Percentiles rank a stretch among this genome's conserved stretches.
These are phyloP conservation scores for Aspergillus oerlinghausenensis DNA, from an alignment of 2,329 filamentous ascomycete genomes.

Conservation along the genomic window DNA sequence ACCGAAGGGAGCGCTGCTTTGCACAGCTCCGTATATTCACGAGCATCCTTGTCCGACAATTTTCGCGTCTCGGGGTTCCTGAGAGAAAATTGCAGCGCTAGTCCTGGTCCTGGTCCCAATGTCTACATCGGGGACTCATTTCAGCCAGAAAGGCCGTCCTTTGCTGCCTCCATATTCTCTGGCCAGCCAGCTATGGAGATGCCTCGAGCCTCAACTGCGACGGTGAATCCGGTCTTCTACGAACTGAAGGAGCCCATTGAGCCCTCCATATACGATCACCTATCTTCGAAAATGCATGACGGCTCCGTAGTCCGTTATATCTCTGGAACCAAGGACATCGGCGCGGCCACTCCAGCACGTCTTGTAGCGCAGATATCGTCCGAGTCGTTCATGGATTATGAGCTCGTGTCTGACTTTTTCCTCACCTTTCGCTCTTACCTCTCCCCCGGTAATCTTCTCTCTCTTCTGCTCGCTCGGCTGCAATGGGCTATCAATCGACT, in stretches of 20 bases:
- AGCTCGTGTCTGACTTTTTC: constrained; percentile 95
- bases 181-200: constrained; percentile 30
- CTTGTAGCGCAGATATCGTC: constrained; percentile 96
- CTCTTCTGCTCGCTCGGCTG: constrained; percentile 78
- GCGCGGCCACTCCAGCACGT: constrained; percentile 82
- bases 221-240: constrained; percentile 40
- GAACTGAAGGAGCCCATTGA: constrained; percentile 59
- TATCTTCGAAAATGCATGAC: constrained; percentile 80
- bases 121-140: constrained; percentile 23
- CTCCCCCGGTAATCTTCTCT: constrained; percentile 68
- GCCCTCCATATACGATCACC: constrained; percentile 67
- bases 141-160: constrained; percentile 27
- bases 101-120: constrained; percentile 20
- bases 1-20: constrained; percentile 69
- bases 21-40: constrained; percentile 71
- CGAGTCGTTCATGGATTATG: constrained; percentile 91
- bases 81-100: constrained; percentile 24
- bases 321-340: constrained; percentile 65
- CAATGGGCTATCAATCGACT: constrained; percentile 77
- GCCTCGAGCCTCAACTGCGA: constrained; percentile 27
- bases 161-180: constrained; percentile 35
- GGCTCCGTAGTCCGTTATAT: constrained; percentile 78
- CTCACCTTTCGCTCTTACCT: constrained; percentile 89
- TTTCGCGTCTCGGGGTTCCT: constrained; percentile 60
- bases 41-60: constrained; percentile 65